A percentile compares a stretch with the other conserved stretches of the same genome.
These are phyloP conservation scores for Wickerhamomyces kurtzmanii DNA, from an alignment of 805 yeast genomes.

Conservation along the genomic window DNA sequence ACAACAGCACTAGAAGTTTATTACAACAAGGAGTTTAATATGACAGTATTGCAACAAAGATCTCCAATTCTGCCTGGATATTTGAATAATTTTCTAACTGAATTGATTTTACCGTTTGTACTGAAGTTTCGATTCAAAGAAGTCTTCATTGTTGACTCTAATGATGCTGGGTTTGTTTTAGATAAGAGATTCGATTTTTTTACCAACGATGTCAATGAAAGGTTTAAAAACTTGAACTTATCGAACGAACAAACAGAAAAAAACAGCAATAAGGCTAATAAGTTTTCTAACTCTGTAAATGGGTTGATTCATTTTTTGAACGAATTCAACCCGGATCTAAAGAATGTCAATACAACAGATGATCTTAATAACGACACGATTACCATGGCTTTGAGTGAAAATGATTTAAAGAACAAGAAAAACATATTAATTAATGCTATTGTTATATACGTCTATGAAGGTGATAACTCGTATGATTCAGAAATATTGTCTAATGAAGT, in stretches of 20 bases:
- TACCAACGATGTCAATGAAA: slow-evolving; percentile 9
- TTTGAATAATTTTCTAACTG: slow-evolving; percentile 36
- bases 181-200: slow-evolving; percentile 9
- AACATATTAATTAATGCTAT: slow-evolving; percentile 25
- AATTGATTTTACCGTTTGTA: slow-evolving; percentile 43
- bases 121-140: slow-evolving; percentile 25
- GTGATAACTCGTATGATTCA: slow-evolving; percentile 79
- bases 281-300: slow-evolving; percentile 6
- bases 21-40: slow-evolving; percentile 24
- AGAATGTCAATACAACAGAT: slow-evolving; percentile 1
- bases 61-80: slow-evolving; percentile 74
- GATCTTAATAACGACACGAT: slow-evolving; percentile 1
- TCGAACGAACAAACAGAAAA: slow-evolving; percentile 3
- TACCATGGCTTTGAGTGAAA: slow-evolving; percentile 2
- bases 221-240: slow-evolving; percentile 9
- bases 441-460: slow-evolving; percentile 73
- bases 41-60: slow-evolving; percentile 69
- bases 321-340: slow-evolving; percentile 1
- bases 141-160: slow-evolving; percentile 59
- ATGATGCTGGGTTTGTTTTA: slow-evolving; percentile 43
- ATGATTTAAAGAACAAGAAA: slow-evolving; percentile 2
- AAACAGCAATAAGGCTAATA: slow-evolving; percentile 3
- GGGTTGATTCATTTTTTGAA: slow-evolving; percentile 8
- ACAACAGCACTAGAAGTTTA: slow-evolving; percentile 65
- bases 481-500: slow-evolving; percentile 32